phyloP scores from a whole-genome alignment of 2,329 filamentous ascomycete species.

The Dendrostoma leiphaemia region DNA sequence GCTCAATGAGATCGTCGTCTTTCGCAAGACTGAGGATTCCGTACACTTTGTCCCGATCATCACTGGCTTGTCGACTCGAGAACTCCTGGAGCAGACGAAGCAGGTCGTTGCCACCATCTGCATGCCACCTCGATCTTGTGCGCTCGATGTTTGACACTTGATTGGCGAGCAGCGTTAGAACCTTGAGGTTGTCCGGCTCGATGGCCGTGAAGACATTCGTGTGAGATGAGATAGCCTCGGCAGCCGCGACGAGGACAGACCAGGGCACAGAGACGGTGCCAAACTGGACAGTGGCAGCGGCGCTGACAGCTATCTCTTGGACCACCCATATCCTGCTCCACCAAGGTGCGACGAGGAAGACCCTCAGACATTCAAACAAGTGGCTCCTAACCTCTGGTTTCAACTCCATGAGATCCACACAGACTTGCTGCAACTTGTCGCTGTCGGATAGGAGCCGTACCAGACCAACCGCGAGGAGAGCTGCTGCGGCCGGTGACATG shows the following conservation, averaged over 20 bases:
- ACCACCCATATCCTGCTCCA: constrained; percentile 14
- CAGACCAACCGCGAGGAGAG: background rate
- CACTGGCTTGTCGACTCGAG: constrained; percentile 2
- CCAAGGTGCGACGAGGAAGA: background rate
- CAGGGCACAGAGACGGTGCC: background rate
- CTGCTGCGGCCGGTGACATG: background rate
- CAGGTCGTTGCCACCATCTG: background rate
- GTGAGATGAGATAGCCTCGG: background rate
- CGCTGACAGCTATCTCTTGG: background rate
- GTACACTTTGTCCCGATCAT: constrained; percentile 14
- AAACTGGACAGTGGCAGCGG: background rate
- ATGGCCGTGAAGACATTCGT: background rate
- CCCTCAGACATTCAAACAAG: constrained; percentile 3
- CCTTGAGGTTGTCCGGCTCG: constrained; percentile 6
- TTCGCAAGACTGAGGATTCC: constrained; percentile 5
- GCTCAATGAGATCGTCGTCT: background rate
- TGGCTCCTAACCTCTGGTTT: background rate
- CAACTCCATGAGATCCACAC: background rate
- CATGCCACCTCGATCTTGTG: background rate
- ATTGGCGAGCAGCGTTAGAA: background rate
- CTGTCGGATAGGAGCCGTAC: background rate
- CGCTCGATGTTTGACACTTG: background rate
- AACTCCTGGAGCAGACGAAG: constrained; percentile 4
- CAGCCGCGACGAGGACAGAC: background rate
- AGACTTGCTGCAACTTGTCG: background rate